A percentile compares a stretch with the other conserved stretches of the same genome.
phyloP scores from a whole-genome alignment of 805 yeast genomes.

The Yarrowia sp. region DNA sequence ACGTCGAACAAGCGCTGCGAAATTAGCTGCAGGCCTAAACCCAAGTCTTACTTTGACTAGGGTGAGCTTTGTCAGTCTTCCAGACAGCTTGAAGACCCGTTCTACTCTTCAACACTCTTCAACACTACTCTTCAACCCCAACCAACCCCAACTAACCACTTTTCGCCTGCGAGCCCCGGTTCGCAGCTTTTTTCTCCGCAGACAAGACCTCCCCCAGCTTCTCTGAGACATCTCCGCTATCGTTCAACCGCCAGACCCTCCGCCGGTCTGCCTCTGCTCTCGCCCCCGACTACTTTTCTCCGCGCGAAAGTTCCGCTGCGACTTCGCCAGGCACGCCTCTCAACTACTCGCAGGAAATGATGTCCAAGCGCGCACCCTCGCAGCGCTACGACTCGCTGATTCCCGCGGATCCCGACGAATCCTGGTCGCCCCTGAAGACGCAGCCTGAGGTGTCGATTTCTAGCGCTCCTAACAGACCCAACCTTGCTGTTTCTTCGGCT shows the following conservation, averaged over 20 bases:
- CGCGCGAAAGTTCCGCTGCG: neutral
- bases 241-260: slow-evolving; percentile 13
- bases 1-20: neutral
- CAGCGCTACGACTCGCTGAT: slow-evolving; percentile 19
- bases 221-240: slow-evolving; percentile 18
- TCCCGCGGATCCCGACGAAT: neutral
- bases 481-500: neutral
- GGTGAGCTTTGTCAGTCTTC: slow-evolving; percentile 6
- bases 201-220: slow-evolving; percentile 14
- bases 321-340: slow-evolving; percentile 16
- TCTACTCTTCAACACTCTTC: too few species aligned
- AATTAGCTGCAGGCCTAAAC: slow-evolving; percentile 17
- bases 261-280: neutral
- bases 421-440: slow-evolving; percentile 1
- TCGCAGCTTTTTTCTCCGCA: neutral
- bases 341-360: slow-evolving; percentile 17
- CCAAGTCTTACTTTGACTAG: neutral
- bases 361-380: neutral
- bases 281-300: slow-evolving; percentile 15
- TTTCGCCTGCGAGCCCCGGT: slow-evolving; percentile 5
- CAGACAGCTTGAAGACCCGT: too few species aligned
- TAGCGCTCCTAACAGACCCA: neutral
- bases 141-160: slow-evolving; percentile 10
- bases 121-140: too few species aligned
- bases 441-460: slow-evolving; percentile 4